phyloP scores from a whole-genome alignment of 1,284 basidiomycete species.

The Microstroma glucosiphilum region DNA sequence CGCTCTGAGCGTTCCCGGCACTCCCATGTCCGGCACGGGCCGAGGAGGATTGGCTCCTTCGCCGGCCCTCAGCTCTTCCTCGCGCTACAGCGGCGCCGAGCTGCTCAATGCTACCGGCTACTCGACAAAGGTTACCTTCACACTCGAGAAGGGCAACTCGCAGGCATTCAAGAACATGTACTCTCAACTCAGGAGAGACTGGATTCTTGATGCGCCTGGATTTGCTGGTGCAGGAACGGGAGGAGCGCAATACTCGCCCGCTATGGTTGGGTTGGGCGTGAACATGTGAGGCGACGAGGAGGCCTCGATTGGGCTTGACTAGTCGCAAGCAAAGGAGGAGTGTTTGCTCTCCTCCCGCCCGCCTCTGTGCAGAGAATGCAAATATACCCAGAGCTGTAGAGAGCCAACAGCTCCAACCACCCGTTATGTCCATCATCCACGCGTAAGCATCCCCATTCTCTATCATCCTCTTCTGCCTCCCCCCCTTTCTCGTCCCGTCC shows the following conservation, averaged over 20 bases:
- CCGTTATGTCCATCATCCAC: not conserved
- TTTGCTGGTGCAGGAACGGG: not conserved
- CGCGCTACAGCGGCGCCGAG: not conserved
- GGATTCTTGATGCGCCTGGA: not conserved
- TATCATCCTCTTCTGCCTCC: not conserved
- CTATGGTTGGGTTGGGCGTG: constrained; percentile 5
- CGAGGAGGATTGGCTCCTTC: not conserved
- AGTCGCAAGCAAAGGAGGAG: too few species aligned
- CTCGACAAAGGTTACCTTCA: constrained; percentile 1
- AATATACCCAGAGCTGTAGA: not conserved
- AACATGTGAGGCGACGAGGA: not conserved
- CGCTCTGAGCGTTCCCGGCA: constrained; percentile 17
- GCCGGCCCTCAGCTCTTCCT: not conserved
- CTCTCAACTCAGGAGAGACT: not conserved
- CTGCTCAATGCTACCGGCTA: not conserved
- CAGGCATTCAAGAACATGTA: constrained; percentile 9
- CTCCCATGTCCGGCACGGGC: not conserved
- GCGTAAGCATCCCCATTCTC: not conserved
- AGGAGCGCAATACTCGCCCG: not conserved
- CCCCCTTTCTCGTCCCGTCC: not conserved
- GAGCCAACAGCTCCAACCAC: not conserved
- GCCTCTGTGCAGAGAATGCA: not conserved
- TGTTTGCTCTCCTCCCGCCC: not conserved
- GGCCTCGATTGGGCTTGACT: too few species aligned
- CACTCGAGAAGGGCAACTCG: not conserved